Evolutionary conservation across 257 asterid genomes (phyloP).

Genomic region (Leonotis leonurus): DNA sequence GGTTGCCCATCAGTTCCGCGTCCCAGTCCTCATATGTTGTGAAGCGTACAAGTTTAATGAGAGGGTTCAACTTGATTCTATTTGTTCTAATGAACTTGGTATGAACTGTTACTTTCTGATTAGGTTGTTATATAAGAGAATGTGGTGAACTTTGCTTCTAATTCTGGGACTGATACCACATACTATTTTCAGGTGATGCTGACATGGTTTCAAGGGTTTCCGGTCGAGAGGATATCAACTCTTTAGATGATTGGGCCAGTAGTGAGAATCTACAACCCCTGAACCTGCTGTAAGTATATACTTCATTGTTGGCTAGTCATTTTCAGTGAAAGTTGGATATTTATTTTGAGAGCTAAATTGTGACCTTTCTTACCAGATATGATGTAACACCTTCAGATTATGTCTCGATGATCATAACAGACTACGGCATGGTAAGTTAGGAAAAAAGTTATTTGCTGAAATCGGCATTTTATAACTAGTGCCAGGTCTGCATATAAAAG

Average conservation of each 20-base stretch:
- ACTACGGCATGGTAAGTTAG: conserved; percentile 84
- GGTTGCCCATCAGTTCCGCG: conserved; percentile 85
- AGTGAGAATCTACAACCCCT: conserved; percentile 56
- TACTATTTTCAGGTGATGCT: conserved; percentile 56
- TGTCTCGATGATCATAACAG: conserved; percentile 76
- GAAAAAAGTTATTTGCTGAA: background rate
- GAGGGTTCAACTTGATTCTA: conserved; percentile 83
- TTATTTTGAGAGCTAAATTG: conserved; percentile 10
- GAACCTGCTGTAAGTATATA: conserved; percentile 61
- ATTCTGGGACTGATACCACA: conserved; percentile 2
- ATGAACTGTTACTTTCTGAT: conserved; percentile 6
- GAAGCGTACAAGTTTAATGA: conserved; percentile 95
- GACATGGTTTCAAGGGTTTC: conserved; percentile 55
- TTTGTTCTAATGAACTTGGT: conserved; percentile 94
- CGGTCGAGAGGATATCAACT: conserved; percentile 37
- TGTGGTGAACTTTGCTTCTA: conserved; percentile 1
- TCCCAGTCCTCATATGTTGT: conserved; percentile 85
- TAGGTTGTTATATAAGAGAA: background rate
- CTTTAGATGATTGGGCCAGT: conserved; percentile 49
- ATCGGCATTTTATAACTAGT: no score
- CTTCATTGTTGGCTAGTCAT: conserved; percentile 3
- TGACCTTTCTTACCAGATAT: conserved; percentile 44
- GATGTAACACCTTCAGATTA: conserved; percentile 86
- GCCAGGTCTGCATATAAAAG: no score
- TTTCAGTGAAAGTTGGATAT: background rate